Conservation (phyloP, 305 asterid species). For the Stenogyne calaminthoides region DNA sequence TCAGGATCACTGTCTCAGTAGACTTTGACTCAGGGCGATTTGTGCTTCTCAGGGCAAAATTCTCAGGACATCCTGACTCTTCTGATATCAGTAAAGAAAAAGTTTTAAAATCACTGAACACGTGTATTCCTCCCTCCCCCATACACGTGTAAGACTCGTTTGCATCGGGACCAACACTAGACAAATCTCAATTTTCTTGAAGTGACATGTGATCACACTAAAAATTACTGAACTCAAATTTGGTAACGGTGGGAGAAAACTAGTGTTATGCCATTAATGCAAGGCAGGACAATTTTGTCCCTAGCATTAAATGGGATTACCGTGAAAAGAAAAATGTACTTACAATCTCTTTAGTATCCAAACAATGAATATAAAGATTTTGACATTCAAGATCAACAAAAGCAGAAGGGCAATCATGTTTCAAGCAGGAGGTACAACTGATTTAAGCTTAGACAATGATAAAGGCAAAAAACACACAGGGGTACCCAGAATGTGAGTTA, state of each 20-base stretch:
- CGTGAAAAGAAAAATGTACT: slow-evolving; percentile 34
- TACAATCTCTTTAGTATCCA: slow-evolving; percentile 24
- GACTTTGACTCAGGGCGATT: too few species aligned
- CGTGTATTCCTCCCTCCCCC: too few species aligned
- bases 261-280: slow-evolving; percentile 24
- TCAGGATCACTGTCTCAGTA: too few species aligned
- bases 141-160: too few species aligned
- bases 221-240: neutral
- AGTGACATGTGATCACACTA: neutral
- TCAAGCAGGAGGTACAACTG: slow-evolving; percentile 31
- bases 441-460: slow-evolving; percentile 33
- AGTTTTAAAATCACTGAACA: too few species aligned
- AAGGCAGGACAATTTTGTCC: slow-evolving; percentile 27
- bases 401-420: slow-evolving; percentile 35
- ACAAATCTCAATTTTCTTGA: too few species aligned
- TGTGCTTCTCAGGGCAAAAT: too few species aligned
- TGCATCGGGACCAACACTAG: too few species aligned
- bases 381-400: slow-evolving; percentile 20
- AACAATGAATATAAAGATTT: slow-evolving; percentile 15
- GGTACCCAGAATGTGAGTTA: neutral
- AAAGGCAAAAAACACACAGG: slow-evolving; percentile 22
- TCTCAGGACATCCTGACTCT: too few species aligned
- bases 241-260: neutral
- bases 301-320: slow-evolving; percentile 39
- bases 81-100: too few species aligned